Base-by-base conservation (phyloP, 352 stramenopile species). In the Phytophthora palmivora region DNA sequence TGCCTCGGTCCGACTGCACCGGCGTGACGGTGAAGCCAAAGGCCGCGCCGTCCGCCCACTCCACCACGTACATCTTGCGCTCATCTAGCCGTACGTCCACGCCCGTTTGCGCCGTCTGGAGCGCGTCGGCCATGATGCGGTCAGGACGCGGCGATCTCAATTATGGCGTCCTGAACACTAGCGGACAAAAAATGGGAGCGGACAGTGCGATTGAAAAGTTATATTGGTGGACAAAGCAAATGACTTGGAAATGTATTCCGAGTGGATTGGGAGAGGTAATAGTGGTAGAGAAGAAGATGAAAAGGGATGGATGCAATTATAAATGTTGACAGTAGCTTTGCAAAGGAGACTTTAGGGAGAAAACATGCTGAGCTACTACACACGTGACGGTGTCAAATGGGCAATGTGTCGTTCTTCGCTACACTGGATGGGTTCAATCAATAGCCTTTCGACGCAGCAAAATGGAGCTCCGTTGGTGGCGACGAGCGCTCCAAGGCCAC, bases 21-120 rank as follows among this genome's bases (percentile, higher is more conserved):
- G 81, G 82, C 41, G 79, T 87, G 16, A 92, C 70, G 3, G 79
- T 88, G 67, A 92, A 92, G 47, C 79, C 83, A 43, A 92, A 92
- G 22, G 69, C 62, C n/a, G 63, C 34, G 32, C 71, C 71, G 46
- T 90, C 79, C 48, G 67, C 66, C 83, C 83, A 92, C 63, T 89
- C 72, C 43, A 87, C 79, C 7, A 78, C 81, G 65, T 92, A 92
- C 83, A 92, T 92, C 52, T 87, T 79, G 60, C 76, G 77, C 67
- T 92, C 79, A 54, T 92, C 77, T 15, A 92, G 74, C 39, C 71
- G 63, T 43, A 92, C 65, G 39, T 77, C 77, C 33, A 51, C 52
- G 22, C 55, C 60, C 46, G 59, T 72, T 61, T 70, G 60, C 14
- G 58, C 65, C n/a, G 61, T 68, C 59, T 76, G 60, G 42, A 77